Percentiles rank a stretch among this genome's conserved stretches.
phyloP scores from a whole-genome alignment of 257 asterid genomes.

The Solanum pennellii region DNA sequence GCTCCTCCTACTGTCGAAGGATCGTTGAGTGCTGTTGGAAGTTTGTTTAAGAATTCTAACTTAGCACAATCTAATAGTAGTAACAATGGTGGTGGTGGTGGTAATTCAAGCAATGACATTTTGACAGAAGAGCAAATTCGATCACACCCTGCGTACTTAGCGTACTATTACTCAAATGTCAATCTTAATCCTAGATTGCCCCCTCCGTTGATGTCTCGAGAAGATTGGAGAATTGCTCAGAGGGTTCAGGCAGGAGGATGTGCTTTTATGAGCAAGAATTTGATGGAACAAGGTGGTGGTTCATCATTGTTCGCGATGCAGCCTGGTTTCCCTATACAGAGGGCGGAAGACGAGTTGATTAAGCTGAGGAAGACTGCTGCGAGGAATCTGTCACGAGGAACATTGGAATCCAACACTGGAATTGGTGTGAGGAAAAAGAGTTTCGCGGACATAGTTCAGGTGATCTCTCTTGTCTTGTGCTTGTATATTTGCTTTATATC shows the following conservation, averaged over 20 bases:
- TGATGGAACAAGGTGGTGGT: slow-evolving; percentile 25
- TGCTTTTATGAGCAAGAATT: slow-evolving; percentile 18
- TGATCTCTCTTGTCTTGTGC: slow-evolving; percentile 7
- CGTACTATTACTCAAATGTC: slow-evolving; percentile 65
- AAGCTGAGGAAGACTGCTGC: slow-evolving; percentile 58
- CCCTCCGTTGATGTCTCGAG: slow-evolving; percentile 67
- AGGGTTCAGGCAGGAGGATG: slow-evolving; percentile 52
- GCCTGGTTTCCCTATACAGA: slow-evolving; percentile 27
- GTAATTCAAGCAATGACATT: slow-evolving; percentile 3
- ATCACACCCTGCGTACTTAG: slow-evolving; percentile 64
- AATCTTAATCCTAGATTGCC: slow-evolving; percentile 83
- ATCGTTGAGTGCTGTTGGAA: slow-evolving; percentile 42
- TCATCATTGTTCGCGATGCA: slow-evolving; percentile 33
- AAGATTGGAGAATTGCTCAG: slow-evolving; percentile 75
- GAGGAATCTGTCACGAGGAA: slow-evolving; percentile 25
- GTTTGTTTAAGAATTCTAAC: slow-evolving; percentile 31
- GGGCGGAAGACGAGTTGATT: slow-evolving; percentile 41
- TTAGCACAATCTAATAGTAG: slow-evolving; percentile 6
- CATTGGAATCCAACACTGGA: slow-evolving; percentile 35
- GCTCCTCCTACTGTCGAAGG: slow-evolving; percentile 86
- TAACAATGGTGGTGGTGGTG: neutral
- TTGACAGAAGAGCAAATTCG: slow-evolving; percentile 63
- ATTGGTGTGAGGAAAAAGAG: slow-evolving; percentile 65
- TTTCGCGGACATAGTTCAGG: slow-evolving; percentile 87
- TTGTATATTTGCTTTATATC: neutral